These are phyloP conservation scores for Actinomortierella wolfii DNA, from an alignment of 371 early-diverging fungal genomes.

Conservation along the genomic window DNA sequence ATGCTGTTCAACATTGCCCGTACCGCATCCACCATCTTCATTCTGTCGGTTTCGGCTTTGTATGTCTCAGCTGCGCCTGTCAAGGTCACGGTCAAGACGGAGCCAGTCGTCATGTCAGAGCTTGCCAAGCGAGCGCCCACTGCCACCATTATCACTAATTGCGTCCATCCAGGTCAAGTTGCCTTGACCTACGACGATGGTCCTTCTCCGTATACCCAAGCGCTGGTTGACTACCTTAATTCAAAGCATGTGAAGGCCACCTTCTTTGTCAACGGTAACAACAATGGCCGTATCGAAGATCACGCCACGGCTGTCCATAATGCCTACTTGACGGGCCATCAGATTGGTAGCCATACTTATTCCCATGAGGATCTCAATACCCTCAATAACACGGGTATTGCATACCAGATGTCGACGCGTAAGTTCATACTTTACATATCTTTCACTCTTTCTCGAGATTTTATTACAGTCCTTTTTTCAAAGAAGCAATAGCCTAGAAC, in stretches of 20 bases:
- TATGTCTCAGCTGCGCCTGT: too few species aligned
- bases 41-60: too few species aligned
- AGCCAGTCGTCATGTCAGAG: too few species aligned
- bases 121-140: neutral
- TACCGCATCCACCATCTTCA: too few species aligned
- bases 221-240: conserved; percentile 56
- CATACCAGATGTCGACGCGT: conserved; percentile 14
- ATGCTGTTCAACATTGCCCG: too few species aligned
- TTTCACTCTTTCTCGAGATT: neutral
- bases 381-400: conserved; percentile 40
- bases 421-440: neutral
- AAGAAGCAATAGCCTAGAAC: neutral
- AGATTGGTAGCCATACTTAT: conserved; percentile 59
- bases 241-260: conserved; percentile 58
- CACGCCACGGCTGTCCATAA: conserved; percentile 46
- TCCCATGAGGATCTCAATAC: conserved; percentile 52
- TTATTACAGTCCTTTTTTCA: neutral
- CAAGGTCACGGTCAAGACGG: too few species aligned
- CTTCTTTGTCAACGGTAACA: conserved; percentile 70
- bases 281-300: conserved; percentile 27
- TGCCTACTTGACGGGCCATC: conserved; percentile 53
- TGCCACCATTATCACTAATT: conserved; percentile 28
- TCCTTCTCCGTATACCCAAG: conserved; percentile 49
- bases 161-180: conserved; percentile 48
- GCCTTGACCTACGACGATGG: conserved; percentile 76